Evolutionary conservation across 139 green algal genomes (phyloP).

Genomic region (Tetradesmus obliquus): DNA sequence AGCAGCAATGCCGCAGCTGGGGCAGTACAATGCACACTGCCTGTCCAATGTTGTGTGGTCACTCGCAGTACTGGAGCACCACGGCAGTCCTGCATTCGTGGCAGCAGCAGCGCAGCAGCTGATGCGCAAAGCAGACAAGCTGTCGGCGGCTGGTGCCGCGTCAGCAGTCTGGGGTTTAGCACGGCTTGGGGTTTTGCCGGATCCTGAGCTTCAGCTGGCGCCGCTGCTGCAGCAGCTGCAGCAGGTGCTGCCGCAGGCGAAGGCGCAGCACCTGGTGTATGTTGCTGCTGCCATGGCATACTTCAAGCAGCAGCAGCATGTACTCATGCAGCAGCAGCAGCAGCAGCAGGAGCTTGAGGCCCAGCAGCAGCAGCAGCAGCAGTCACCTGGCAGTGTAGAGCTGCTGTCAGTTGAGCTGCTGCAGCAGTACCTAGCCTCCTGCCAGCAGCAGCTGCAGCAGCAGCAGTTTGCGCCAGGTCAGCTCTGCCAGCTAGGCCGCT

Average conservation of each 20-base stretch:
- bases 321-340: neutral
- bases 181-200: neutral
- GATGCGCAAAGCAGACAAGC: conserved; percentile 1
- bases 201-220: neutral
- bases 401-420: conserved; percentile 4
- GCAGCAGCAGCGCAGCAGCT: conserved; percentile 1
- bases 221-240: conserved; percentile 37
- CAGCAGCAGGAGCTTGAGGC: neutral
- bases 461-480: conserved; percentile 36
- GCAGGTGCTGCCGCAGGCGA: neutral
- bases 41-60: conserved; percentile 49
- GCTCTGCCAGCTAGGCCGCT: conserved; percentile 39
- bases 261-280: conserved; percentile 42
- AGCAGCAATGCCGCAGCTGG: conserved; percentile 9
- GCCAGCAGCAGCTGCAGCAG: conserved; percentile 24
- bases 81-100: neutral
- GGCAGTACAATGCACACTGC: conserved; percentile 6
- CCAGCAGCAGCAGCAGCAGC: conserved; percentile 15
- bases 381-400: neutral
- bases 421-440: neutral
- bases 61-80: conserved; percentile 37
- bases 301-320: conserved; percentile 38
- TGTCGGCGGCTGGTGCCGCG: conserved; percentile 9
- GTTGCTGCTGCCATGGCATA: conserved; percentile 30
- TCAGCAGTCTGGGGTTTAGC: conserved; percentile 23